Conservation (phyloP, 176 grass and related monocot genomes). For the Pharus latifolius region DNA sequence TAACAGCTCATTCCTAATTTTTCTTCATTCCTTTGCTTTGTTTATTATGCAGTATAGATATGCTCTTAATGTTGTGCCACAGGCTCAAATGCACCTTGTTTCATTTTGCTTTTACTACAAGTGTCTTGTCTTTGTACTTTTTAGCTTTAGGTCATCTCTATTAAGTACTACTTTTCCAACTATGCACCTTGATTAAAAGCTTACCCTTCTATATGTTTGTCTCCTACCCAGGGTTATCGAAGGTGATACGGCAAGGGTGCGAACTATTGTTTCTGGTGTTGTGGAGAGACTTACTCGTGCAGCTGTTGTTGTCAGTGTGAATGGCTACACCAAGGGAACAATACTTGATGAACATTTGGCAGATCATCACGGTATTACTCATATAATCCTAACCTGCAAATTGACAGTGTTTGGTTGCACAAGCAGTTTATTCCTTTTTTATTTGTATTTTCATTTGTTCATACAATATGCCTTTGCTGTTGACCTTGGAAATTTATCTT, state of each 20-base stretch:
- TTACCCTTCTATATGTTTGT: neutral
- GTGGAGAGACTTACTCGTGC: conserved; percentile 74
- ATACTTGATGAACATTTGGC: conserved; percentile 78
- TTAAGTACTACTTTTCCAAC: neutral
- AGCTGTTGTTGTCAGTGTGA: conserved; percentile 69
- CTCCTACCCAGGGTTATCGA: conserved; percentile 25
- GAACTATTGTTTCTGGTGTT: conserved; percentile 76
- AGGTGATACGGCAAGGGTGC: conserved; percentile 38
- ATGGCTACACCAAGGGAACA: conserved; percentile 59
- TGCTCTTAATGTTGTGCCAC: neutral
- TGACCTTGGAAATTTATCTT: neutral
- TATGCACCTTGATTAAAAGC: conserved; percentile 9
- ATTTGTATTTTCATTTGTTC: neutral
- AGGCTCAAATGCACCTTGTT: neutral
- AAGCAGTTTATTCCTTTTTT: neutral
- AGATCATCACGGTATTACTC: conserved; percentile 58
- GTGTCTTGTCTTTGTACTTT: neutral
- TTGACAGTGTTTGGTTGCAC: neutral
- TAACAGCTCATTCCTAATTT: neutral
- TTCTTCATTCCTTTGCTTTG: neutral
- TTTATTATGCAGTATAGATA: neutral
- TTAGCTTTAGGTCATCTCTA: neutral
- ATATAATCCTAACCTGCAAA: neutral
- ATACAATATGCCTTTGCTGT: neutral
- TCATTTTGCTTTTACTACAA: neutral